phyloP scores from a whole-genome alignment of 345 rosid genomes.

The Leavenworthia alabamica region DNA sequence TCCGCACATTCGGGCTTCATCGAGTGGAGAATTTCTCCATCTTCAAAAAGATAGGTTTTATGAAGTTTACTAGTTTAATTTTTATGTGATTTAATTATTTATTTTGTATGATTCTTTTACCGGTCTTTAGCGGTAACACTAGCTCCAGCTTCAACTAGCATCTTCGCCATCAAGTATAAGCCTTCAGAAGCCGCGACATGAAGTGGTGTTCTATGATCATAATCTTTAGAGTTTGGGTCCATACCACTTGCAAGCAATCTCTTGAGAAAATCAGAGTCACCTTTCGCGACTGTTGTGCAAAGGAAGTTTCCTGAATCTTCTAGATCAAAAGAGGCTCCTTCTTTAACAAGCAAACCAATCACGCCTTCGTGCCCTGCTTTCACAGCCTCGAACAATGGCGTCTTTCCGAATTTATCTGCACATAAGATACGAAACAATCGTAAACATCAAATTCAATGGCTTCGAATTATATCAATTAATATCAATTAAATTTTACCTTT shows the following conservation, averaged over 20 bases:
- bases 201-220: constrained; percentile 86
- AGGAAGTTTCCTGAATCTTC: constrained; percentile 76
- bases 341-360: constrained; percentile 51
- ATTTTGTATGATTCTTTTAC: constrained; percentile 29
- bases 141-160: constrained; percentile 79
- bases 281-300: constrained; percentile 57
- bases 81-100: neutral
- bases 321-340: constrained; percentile 61
- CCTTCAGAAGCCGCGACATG: constrained; percentile 94
- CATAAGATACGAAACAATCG: neutral
- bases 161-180: constrained; percentile 58
- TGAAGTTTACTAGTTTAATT: neutral
- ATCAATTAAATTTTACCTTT: constrained; percentile 44
- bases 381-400: constrained; percentile 84
- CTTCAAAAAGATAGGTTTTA: constrained; percentile 29
- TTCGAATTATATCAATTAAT: neutral
- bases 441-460: neutral
- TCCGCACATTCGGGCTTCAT: constrained; percentile 62
- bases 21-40: constrained; percentile 86
- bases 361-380: constrained; percentile 63
- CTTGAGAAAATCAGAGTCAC: constrained; percentile 70
- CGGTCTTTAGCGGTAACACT: constrained; percentile 74
- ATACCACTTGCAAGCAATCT: constrained; percentile 63
- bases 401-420: constrained; percentile 78
- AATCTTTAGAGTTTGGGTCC: constrained; percentile 81